These are phyloP conservation scores for Plenodomus biglobosus DNA, from an alignment of 2,329 filamentous ascomycete genomes.

Conservation along the genomic window DNA sequence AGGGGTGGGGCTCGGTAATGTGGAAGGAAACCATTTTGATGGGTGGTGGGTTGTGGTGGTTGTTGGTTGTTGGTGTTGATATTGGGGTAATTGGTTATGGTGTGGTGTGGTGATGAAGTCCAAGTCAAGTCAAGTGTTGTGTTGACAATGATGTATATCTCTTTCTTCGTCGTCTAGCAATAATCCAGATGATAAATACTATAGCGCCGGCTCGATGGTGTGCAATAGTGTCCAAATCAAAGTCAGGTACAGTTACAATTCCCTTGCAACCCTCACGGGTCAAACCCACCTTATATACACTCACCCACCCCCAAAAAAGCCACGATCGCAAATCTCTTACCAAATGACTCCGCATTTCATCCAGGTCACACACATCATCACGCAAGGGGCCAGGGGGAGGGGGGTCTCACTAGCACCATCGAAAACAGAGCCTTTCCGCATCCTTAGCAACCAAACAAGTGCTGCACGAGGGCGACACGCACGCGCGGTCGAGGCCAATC, in stretches of 20 bases:
- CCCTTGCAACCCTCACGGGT: not conserved
- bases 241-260: not conserved
- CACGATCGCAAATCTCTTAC: not conserved
- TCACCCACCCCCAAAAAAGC: not conserved
- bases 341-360: not conserved
- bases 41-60: too few relatives aligned
- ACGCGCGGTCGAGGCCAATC: too few relatives aligned
- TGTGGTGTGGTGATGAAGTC: conserved; percentile 8
- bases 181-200: conserved; percentile 16
- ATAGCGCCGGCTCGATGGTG: conserved; percentile 11
- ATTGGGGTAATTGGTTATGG: conserved; percentile 11
- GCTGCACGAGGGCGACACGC: not conserved
- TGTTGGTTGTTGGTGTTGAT: conserved; percentile 7
- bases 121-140: conserved; percentile 17
- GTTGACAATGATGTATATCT: conserved; percentile 11
- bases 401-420: too few relatives aligned
- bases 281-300: not conserved
- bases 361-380: not conserved
- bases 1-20: conserved; percentile 64
- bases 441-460: not conserved
- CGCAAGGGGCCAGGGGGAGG: too few relatives aligned
- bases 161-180: not conserved
- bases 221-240: not conserved
- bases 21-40: conserved; percentile 51
- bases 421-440: not conserved